Percentiles rank a stretch among this genome's conserved stretches.
Conservation (phyloP, 2,329 filamentous ascomycete species). For the Metarhizium brunneum region DNA sequence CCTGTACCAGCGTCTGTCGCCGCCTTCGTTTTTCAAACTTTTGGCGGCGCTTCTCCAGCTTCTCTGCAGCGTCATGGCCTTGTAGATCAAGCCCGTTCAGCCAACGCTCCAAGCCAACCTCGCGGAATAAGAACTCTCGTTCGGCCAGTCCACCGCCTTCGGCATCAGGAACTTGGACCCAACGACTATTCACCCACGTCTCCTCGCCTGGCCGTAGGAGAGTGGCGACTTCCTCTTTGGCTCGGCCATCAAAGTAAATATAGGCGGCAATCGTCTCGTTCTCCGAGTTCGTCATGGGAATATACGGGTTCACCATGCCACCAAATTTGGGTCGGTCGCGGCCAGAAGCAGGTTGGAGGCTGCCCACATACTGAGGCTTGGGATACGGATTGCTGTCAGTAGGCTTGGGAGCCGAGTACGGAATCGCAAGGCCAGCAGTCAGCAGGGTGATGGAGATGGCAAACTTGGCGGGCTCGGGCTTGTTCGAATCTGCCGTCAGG, state of each 20-base stretch:
- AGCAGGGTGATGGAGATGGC: slow-evolving; percentile 96
- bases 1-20: slow-evolving; percentile 44
- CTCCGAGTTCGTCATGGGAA: slow-evolving; percentile 81
- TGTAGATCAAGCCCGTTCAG: slow-evolving; percentile 93
- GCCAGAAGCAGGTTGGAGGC: slow-evolving; percentile 45
- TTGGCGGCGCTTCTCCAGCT: slow-evolving; percentile 78
- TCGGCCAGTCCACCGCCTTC: slow-evolving; percentile 93
- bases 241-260: slow-evolving; percentile 94
- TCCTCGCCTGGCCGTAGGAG: slow-evolving; percentile 86
- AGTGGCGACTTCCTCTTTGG: slow-evolving; percentile 95
- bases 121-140: slow-evolving; percentile 92
- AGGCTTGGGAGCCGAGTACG: slow-evolving; percentile 82
- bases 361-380: slow-evolving; percentile 71
- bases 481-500: slow-evolving; percentile 51
- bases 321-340: slow-evolving; percentile 37
- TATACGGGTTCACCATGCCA: slow-evolving; percentile 69
- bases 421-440: slow-evolving; percentile 78
- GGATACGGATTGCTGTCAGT: slow-evolving; percentile 70
- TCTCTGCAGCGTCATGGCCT: slow-evolving; percentile 81
- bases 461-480: slow-evolving; percentile 89
- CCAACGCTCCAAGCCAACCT: slow-evolving; percentile 93
- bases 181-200: slow-evolving; percentile 97
- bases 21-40: slow-evolving; percentile 64
- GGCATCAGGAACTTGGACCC: slow-evolving; percentile 86
- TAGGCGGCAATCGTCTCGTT: slow-evolving; percentile 98